phyloP scores from a whole-genome alignment of 73 alveolate species.

The Paramecium biaurelia region DNA sequence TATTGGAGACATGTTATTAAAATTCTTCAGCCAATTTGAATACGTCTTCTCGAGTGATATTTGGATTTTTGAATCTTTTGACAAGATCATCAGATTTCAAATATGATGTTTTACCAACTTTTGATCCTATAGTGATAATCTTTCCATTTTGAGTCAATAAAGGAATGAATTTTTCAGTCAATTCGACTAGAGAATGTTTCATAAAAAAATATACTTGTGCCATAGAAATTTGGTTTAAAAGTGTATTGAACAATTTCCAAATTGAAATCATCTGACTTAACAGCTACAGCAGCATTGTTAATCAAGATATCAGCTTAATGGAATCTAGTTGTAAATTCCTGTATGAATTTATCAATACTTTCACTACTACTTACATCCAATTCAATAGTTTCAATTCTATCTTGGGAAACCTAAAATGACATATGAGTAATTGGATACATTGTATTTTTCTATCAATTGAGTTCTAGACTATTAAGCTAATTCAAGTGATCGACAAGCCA shows the following conservation, averaged over 20 bases:
- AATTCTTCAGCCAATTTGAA: conserved; percentile 70
- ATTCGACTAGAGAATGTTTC: conserved; percentile 43
- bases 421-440: background rate
- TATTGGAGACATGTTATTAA: conserved; percentile 65
- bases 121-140: conserved; percentile 65
- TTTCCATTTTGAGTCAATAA: conserved; percentile 68
- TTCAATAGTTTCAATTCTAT: conserved; percentile 66
- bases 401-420: conserved; percentile 58
- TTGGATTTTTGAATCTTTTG: conserved; percentile 63
- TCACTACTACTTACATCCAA: conserved; percentile 63
- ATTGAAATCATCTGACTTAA: conserved; percentile 63
- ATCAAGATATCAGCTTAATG: conserved; percentile 67
- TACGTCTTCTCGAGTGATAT: conserved; percentile 62
- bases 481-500: conserved; percentile 73
- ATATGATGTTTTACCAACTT: conserved; percentile 24
- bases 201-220: conserved; percentile 47
- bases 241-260: conserved; percentile 59
- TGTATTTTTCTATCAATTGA: conserved; percentile 27
- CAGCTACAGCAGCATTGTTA: conserved; percentile 75
- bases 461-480: conserved; percentile 59
- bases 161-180: conserved; percentile 76
- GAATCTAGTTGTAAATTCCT: conserved; percentile 52
- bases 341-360: conserved; percentile 61
- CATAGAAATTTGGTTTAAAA: conserved; percentile 69
- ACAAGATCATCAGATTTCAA: conserved; percentile 59